These are phyloP conservation scores for Acanthamoeba castellanii DNA, from an alignment of 208 protist genomes.

Conservation along the genomic window DNA sequence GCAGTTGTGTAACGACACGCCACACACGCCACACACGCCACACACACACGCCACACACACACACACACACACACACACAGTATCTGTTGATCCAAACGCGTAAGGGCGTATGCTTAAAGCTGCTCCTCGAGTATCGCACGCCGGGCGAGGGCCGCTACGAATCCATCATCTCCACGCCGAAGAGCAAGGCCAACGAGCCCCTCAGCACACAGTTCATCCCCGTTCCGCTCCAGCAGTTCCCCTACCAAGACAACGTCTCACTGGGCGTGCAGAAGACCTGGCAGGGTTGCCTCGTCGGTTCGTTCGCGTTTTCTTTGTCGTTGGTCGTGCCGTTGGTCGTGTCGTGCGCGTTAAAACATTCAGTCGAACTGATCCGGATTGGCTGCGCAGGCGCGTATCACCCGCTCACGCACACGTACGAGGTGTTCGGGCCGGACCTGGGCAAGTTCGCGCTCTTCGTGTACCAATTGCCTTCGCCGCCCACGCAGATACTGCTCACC, in stretches of 20 bases:
- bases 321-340: background rate
- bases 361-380: no score
- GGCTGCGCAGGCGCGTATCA: background rate
- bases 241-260: slow-evolving; percentile 6
- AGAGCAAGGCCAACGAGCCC: slow-evolving; percentile 42
- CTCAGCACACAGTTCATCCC: background rate
- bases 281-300: slow-evolving; percentile 20
- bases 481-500: slow-evolving; percentile 43
- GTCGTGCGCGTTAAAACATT: no score
- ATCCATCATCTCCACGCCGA: slow-evolving; percentile 32
- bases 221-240: background rate
- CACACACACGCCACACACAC: background rate
- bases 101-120: background rate
- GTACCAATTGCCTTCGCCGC: slow-evolving; percentile 28
- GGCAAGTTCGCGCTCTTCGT: slow-evolving; percentile 60
- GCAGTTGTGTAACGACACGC: background rate
- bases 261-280: slow-evolving; percentile 27
- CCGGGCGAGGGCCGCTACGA: slow-evolving; percentile 8
- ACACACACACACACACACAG: background rate
- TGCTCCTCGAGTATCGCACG: slow-evolving; percentile 16
- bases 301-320: background rate
- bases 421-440: slow-evolving; percentile 47
- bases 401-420: slow-evolving; percentile 39
- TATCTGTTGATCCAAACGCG: slow-evolving; percentile 50
- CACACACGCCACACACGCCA: background rate